Evolutionary conservation across 2,329 filamentous ascomycete genomes (phyloP), one percentile per base, ranked within the genome.

Genomic region (Phialophora expanda): DNA sequence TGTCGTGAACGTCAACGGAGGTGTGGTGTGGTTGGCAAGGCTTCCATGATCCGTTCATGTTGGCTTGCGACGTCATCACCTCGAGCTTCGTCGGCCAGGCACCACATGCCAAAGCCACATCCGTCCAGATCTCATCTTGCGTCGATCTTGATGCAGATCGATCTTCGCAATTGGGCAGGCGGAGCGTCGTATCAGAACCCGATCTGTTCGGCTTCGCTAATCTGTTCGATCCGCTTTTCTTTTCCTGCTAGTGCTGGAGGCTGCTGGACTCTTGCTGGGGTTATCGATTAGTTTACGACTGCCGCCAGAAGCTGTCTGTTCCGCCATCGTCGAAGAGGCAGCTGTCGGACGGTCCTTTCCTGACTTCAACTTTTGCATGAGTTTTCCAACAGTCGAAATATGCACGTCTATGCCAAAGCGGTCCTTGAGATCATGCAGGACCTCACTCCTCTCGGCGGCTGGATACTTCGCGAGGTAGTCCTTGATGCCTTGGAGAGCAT

Each of bases 61-160:
- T 14, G 20, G 28, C 46, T 22, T 22, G 58, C 30, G 30, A 61
- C 48, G 58, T 61, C 58, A 61, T 61, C 41, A 61, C 58, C 32
- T 61, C 20, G 5, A 54, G 28, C 41, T 46, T 22, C 50, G 4
- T 30, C 17, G 5, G 20, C n/a, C 20, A 30, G 30, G 30, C 30
- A 24, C n/a, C 24, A 24, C 24, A 24, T 24, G 24, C 24, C 24
- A 24, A 9, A 11, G 9, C 55, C 20, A 14, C 20, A 28, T 44
- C 56, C 34, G 8, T 41, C 56, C 28, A 20, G 22, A 14, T 26
- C 38, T 46, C 56, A 34, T 59, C 56, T 50, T 22, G 26, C 22
- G 46, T 59, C 38, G 8, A 22, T 20, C 38, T 14, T 1, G 38
- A 28, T 51, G 20, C 38, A 44, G 48, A 51, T 51, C 48, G 48